These are phyloP conservation scores for Globisporangium paroecandrum DNA, from an alignment of 352 stramenopile genomes.

Conservation along the genomic window DNA sequence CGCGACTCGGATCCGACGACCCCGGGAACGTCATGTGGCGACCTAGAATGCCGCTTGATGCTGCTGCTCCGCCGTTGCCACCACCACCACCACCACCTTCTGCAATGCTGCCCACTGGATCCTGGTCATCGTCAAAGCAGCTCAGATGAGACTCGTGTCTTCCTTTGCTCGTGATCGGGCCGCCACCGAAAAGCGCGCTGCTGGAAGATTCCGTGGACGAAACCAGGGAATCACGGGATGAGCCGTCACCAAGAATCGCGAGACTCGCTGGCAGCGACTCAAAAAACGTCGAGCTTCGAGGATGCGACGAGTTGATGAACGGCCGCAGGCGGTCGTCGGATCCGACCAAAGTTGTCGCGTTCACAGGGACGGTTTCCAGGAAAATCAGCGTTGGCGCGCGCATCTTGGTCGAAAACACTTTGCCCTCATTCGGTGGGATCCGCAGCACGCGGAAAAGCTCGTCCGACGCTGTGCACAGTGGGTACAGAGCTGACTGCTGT, in stretches of 20 bases:
- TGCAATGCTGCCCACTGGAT: neutral
- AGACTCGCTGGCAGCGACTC: conserved; percentile 31
- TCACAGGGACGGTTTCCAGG: conserved; percentile 62
- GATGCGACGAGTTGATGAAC: conserved; percentile 49
- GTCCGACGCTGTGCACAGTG: conserved; percentile 66
- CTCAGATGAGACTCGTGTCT: conserved; percentile 27
- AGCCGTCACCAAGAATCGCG: conserved; percentile 9
- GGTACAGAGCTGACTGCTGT: conserved; percentile 60
- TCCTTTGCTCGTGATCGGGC: conserved; percentile 9
- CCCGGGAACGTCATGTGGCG: conserved; percentile 27
- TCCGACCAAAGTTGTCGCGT: conserved; percentile 32
- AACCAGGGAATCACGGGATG: conserved; percentile 28
- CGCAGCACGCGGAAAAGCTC: conserved; percentile 70
- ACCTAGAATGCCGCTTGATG: conserved; percentile 6
- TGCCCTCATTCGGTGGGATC: conserved; percentile 69
- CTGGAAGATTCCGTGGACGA: conserved; percentile 28
- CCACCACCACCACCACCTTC: neutral
- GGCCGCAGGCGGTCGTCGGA: conserved; percentile 39
- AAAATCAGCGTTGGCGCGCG: conserved; percentile 76
- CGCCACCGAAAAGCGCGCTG: conserved; percentile 19
- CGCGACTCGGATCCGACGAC: neutral
- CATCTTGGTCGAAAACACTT: conserved; percentile 86
- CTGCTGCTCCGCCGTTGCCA: neutral
- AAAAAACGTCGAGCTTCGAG: conserved; percentile 62
- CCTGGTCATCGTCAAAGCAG: neutral